These are phyloP conservation scores for Acrocalymma vagum DNA, from an alignment of 2,329 filamentous ascomycete species.

Conservation along the genomic window DNA sequence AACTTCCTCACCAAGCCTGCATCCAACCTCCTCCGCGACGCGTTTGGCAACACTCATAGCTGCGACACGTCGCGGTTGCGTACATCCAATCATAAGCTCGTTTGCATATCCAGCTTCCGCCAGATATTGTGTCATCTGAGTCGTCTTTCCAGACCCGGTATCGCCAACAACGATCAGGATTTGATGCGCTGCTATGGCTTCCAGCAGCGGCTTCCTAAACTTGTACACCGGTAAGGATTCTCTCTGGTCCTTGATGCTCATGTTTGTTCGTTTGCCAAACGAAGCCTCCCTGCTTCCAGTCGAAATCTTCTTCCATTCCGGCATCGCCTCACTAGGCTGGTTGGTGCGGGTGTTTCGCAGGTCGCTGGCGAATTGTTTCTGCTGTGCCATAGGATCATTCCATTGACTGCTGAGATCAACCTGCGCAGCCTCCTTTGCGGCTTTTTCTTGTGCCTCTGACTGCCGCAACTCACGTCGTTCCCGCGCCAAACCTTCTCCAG, in stretches of 20 bases:
- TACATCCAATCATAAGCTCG: slow-evolving; percentile 90
- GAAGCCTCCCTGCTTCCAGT: slow-evolving; percentile 82
- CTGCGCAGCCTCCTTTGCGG: slow-evolving; percentile 76
- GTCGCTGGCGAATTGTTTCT: slow-evolving; percentile 89
- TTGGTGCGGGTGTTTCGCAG: slow-evolving; percentile 71
- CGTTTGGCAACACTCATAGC: slow-evolving; percentile 99
- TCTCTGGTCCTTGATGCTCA: slow-evolving; percentile 95
- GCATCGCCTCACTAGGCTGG: slow-evolving; percentile 72
- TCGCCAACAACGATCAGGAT: slow-evolving; percentile 96
- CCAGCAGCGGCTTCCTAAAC: slow-evolving; percentile 86
- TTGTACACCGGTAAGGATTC: slow-evolving; percentile 88
- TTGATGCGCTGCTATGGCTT: slow-evolving; percentile 87
- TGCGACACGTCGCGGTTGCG: slow-evolving; percentile 94
- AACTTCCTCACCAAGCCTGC: slow-evolving; percentile 89
- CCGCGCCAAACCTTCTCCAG: slow-evolving; percentile 85
- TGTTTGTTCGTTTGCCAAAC: slow-evolving; percentile 83
- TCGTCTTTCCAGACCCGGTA: slow-evolving; percentile 97
- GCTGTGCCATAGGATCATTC: slow-evolving; percentile 96
- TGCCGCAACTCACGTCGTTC: slow-evolving; percentile 89
- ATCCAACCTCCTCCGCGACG: slow-evolving; percentile 97
- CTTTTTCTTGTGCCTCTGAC: slow-evolving; percentile 82
- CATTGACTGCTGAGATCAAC: slow-evolving; percentile 90
- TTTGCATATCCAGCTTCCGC: slow-evolving; percentile 92
- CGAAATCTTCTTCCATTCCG: slow-evolving; percentile 91
- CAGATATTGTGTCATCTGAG: slow-evolving; percentile 93